Evolutionary conservation across 2,329 filamentous ascomycete species (phyloP).

Genomic region (Teratosphaeria destructans): DNA sequence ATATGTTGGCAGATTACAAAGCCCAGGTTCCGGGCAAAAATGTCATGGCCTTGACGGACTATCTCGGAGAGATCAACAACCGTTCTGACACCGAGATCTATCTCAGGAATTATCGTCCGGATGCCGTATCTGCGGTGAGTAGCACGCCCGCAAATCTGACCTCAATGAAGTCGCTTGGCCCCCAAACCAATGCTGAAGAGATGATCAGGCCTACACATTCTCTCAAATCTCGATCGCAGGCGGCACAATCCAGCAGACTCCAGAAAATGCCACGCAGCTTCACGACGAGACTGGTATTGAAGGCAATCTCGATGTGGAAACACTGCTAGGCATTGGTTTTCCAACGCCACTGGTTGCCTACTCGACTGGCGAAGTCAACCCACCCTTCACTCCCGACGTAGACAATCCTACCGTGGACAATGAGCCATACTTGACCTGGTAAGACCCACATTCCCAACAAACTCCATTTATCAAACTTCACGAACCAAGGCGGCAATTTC

Average conservation of each 20-base stretch:
- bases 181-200: too few species aligned
- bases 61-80: conserved; percentile 36
- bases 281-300: conserved; percentile 30
- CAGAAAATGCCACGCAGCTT: conserved; percentile 28
- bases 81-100: conserved; percentile 43
- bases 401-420: conserved; percentile 45
- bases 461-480: too few species aligned
- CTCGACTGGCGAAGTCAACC: conserved; percentile 46
- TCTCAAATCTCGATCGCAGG: conserved; percentile 42
- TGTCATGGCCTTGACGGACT: conserved; percentile 35
- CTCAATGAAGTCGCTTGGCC: too few species aligned
- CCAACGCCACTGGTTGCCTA: conserved; percentile 48
- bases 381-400: conserved; percentile 41
- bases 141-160: background rate
- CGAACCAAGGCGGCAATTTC: too few species aligned
- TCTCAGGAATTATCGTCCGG: conserved; percentile 46
- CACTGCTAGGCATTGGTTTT: conserved; percentile 44
- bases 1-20: conserved; percentile 30
- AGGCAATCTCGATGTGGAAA: conserved; percentile 55
- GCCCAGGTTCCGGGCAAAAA: conserved; percentile 32
- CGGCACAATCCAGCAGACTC: conserved; percentile 37
- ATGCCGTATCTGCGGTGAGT: conserved; percentile 36
- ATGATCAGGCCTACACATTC: conserved; percentile 40
- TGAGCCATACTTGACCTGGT: conserved; percentile 57
- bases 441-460: background rate